phyloP scores from a whole-genome alignment of 2,329 filamentous ascomycete genomes.

The Sporothrix brasiliensis region DNA sequence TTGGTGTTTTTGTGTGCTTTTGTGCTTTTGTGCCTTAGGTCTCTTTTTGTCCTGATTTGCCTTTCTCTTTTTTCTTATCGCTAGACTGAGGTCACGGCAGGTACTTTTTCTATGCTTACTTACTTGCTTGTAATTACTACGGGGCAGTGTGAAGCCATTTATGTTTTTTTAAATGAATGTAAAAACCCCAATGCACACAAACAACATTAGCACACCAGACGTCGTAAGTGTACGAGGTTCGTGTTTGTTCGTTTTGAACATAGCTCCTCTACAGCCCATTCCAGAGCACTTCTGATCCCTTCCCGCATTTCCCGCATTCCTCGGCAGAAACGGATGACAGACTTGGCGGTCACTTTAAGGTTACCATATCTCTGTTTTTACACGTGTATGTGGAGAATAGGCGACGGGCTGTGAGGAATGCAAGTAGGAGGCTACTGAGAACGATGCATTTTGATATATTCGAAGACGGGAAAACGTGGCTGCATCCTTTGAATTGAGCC shows the following conservation, averaged over 20 bases:
- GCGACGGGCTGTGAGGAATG: too few relatives aligned
- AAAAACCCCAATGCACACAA: not conserved
- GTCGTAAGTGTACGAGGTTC: not conserved
- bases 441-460: too few relatives aligned
- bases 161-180: too few relatives aligned
- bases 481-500: too few relatives aligned
- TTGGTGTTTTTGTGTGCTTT: not conserved
- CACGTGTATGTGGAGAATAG: not conserved
- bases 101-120: not conserved
- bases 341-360: not conserved
- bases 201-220: not conserved
- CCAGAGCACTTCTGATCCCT: not conserved
- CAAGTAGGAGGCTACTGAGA: too few relatives aligned
- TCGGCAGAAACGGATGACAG: slow-evolving; percentile 1
- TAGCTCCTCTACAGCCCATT: slow-evolving; percentile 1
- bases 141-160: not conserved
- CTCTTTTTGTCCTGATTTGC: not conserved
- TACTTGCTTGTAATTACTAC: not conserved
- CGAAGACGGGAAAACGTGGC: too few relatives aligned
- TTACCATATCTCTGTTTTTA: not conserved
- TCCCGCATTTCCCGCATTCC: slow-evolving; percentile 8
- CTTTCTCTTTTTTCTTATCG: not conserved
- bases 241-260: not conserved
- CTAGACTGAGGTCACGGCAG: not conserved
- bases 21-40: not conserved